phyloP scores from a whole-genome alignment of 1,139 yeast genomes.

The Candida sojae region DNA sequence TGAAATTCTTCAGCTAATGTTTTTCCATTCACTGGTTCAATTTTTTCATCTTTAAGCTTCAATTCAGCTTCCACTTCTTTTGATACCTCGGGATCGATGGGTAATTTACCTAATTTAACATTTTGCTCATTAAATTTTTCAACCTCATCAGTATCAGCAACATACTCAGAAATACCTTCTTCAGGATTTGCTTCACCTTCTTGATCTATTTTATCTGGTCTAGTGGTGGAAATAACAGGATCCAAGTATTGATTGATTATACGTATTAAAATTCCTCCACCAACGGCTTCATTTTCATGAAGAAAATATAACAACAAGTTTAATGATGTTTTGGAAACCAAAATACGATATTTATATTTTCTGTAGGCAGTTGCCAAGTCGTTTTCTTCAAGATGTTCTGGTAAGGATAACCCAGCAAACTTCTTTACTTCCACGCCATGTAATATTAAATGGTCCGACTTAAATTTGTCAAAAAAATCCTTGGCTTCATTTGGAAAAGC shows the following conservation, averaged over 20 bases:
- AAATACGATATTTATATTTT: constrained; percentile 69
- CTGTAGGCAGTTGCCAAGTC: constrained; percentile 77
- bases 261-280: constrained; percentile 86
- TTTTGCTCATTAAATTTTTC: constrained; percentile 68
- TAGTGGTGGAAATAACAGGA: constrained; percentile 56
- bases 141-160: constrained; percentile 49
- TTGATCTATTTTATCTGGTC: constrained; percentile 46
- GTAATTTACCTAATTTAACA: constrained; percentile 80
- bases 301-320: constrained; percentile 82
- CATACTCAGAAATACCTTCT: constrained; percentile 66
- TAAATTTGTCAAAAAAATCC: constrained; percentile 71
- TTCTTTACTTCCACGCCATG: constrained; percentile 79
- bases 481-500: constrained; percentile 64
- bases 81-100: constrained; percentile 80
- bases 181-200: constrained; percentile 55
- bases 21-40: constrained; percentile 38
- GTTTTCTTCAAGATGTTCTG: constrained; percentile 82
- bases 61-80: constrained; percentile 85
- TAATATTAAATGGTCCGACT: constrained; percentile 69
- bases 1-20: constrained; percentile 51
- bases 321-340: constrained; percentile 81
- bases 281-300: constrained; percentile 90
- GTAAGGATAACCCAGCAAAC: constrained; percentile 71
- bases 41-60: constrained; percentile 68
- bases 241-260: constrained; percentile 84